A percentile compares a stretch with the other conserved stretches of the same genome.
These are phyloP conservation scores for Myotisia sp. DNA, from an alignment of 2,329 filamentous ascomycete species.

Conservation along the genomic window DNA sequence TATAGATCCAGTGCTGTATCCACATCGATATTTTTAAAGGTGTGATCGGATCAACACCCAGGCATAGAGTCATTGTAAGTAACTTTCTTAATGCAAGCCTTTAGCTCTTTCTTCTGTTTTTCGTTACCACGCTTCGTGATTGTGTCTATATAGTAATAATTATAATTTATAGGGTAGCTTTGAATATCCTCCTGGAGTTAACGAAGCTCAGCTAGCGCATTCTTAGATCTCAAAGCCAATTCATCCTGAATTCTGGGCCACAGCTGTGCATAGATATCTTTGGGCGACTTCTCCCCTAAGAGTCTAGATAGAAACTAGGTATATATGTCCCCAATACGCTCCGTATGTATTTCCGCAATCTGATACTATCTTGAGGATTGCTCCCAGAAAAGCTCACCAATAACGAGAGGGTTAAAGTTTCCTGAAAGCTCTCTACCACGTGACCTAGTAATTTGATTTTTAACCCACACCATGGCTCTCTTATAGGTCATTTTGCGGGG, in stretches of 20 bases:
- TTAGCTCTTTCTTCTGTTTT: constrained; percentile 2
- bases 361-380: constrained; percentile 22
- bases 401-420: constrained; percentile 26
- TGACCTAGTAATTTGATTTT: background rate
- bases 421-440: constrained; percentile 23
- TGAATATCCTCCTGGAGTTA: constrained; percentile 1
- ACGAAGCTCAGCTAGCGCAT: constrained; percentile 1
- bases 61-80: background rate
- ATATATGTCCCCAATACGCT: background rate
- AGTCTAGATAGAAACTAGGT: background rate
- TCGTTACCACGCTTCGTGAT: background rate
- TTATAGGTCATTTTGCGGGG: background rate
- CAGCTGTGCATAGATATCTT: background rate
- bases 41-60: background rate
- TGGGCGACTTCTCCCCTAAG: background rate
- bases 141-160: constrained; percentile 6
- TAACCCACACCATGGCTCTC: background rate
- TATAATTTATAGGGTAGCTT: constrained; percentile 5
- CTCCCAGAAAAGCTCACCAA: constrained; percentile 28
- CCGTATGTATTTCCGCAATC: constrained; percentile 12
- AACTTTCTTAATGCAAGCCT: background rate
- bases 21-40: constrained; percentile 1
- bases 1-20: background rate
- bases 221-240: background rate
- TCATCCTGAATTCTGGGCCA: constrained; percentile 1